Percentiles rank a stretch among this genome's conserved stretches.
phyloP scores from a whole-genome alignment of 78 protist species.

The Isochrysis galbana region DNA sequence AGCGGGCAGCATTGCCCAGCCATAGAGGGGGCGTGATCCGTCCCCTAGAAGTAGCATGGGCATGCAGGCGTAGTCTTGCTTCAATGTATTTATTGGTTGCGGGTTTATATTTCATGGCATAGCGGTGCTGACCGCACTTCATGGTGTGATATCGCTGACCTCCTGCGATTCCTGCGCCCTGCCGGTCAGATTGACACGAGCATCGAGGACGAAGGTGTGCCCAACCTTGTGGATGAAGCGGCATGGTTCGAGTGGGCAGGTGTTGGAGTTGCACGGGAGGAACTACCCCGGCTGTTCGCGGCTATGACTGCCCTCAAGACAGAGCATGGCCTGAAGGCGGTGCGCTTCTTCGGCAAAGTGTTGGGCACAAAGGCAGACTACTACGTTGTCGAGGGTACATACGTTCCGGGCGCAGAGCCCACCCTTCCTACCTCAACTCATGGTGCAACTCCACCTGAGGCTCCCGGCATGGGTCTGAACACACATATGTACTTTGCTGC shows the following conservation, averaged over 20 bases:
- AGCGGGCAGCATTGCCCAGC: too few relatives aligned
- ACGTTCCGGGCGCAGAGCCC: neutral
- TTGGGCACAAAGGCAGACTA: neutral
- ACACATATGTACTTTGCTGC: neutral
- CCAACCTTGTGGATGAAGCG: neutral
- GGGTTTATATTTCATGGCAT: too few relatives aligned
- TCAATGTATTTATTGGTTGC: too few relatives aligned
- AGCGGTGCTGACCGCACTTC: too few relatives aligned
- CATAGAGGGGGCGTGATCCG: too few relatives aligned
- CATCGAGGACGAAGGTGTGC: neutral
- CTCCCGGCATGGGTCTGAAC: neutral
- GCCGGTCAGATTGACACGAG: neutral
- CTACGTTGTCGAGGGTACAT: neutral
- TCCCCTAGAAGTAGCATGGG: too few relatives aligned
- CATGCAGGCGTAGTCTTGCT: too few relatives aligned
- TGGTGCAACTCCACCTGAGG: too few relatives aligned
- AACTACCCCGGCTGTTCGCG: neutral
- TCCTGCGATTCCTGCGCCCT: too few relatives aligned
- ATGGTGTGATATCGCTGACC: too few relatives aligned
- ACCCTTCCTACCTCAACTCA: too few relatives aligned
- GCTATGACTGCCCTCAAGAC: neutral
- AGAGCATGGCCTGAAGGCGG: neutral
- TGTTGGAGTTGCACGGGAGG: neutral
- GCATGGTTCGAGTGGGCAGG: neutral
- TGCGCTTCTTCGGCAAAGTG: slow-evolving; percentile 12